These are phyloP conservation scores for Helianthus tuberosus DNA, from an alignment of 129 eudicot species.

Conservation along the genomic window DNA sequence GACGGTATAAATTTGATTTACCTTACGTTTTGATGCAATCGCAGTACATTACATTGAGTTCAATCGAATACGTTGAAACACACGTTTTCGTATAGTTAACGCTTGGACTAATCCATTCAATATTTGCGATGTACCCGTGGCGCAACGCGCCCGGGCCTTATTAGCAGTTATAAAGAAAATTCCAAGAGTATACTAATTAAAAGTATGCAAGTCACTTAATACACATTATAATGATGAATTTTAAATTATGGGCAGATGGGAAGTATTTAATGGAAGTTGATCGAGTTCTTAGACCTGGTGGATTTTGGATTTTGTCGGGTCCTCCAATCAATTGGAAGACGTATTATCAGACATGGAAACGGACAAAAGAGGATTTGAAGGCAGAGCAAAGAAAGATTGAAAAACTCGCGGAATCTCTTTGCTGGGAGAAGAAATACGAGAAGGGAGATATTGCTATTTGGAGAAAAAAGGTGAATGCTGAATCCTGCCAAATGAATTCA, in stretches of 20 bases:
- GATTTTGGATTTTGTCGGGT: slow-evolving; percentile 95
- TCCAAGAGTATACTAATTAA: background rate
- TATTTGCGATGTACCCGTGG: no score
- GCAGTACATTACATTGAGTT: no score
- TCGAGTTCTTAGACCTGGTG: slow-evolving; percentile 97
- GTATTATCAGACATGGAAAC: slow-evolving; percentile 76
- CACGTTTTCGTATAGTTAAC: no score
- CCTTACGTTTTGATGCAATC: no score
- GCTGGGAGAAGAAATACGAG: slow-evolving; percentile 98
- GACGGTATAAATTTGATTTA: no score
- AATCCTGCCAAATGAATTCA: slow-evolving; percentile 65
- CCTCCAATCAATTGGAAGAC: slow-evolving; percentile 98
- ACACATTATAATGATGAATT: background rate
- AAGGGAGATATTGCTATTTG: slow-evolving; percentile 92
- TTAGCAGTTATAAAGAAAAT: background rate
- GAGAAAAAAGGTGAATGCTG: slow-evolving; percentile 60
- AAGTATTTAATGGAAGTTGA: slow-evolving; percentile 94
- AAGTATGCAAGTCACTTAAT: background rate
- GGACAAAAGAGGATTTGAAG: slow-evolving; percentile 76
- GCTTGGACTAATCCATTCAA: no score
- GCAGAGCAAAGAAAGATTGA: slow-evolving; percentile 86
- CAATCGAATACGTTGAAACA: no score
- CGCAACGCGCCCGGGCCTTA: no score
- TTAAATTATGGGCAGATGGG: slow-evolving; percentile 55
- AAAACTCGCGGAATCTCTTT: slow-evolving; percentile 79